Conservation (phyloP, 352 stramenopile species). For the Phytophthora hybrid region DNA sequence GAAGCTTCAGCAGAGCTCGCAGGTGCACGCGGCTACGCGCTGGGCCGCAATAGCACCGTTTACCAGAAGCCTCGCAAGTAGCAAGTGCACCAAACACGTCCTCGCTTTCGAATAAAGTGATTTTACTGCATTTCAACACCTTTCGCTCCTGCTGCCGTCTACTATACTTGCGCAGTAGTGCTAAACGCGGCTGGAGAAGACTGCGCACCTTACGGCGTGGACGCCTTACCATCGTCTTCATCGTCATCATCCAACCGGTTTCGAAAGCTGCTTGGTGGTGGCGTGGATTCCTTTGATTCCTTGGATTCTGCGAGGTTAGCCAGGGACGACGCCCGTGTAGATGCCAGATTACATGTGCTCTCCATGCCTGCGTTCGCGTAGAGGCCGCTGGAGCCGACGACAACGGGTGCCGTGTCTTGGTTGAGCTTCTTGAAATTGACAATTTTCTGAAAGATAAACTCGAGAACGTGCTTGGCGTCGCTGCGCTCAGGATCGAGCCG, state of each 20-base stretch:
- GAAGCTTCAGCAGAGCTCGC: conserved; percentile 64
- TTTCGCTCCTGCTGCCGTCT: conserved; percentile 24
- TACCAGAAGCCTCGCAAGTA: conserved; percentile 60
- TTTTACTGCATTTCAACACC: conserved; percentile 33
- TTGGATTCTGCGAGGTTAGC: conserved; percentile 27
- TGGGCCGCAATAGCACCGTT: conserved; percentile 67
- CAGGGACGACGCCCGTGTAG: conserved; percentile 21
- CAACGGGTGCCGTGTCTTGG: conserved; percentile 59
- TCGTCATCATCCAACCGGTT: conserved; percentile 54
- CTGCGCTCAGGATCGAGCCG: conserved; percentile 77
- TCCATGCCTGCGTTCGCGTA: conserved; percentile 13
- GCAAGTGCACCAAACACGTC: neutral
- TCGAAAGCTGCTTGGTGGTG: conserved; percentile 30
- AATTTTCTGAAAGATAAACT: conserved; percentile 93
- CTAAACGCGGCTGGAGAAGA: conserved; percentile 6
- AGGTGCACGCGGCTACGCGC: conserved; percentile 57
- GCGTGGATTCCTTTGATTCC: conserved; percentile 36
- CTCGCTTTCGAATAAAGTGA: conserved; percentile 32
- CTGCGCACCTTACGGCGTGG: conserved; percentile 45
- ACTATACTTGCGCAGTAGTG: neutral
- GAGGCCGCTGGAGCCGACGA: conserved; percentile 23
- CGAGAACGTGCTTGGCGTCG: conserved; percentile 92
- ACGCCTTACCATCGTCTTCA: conserved; percentile 59
- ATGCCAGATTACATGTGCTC: conserved; percentile 14
- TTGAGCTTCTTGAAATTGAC: conserved; percentile 95